Evolutionary conservation across 345 rosid species (phyloP), one percentile per base, ranked within the genome.

Genomic region (Mercurialis annua): DNA sequence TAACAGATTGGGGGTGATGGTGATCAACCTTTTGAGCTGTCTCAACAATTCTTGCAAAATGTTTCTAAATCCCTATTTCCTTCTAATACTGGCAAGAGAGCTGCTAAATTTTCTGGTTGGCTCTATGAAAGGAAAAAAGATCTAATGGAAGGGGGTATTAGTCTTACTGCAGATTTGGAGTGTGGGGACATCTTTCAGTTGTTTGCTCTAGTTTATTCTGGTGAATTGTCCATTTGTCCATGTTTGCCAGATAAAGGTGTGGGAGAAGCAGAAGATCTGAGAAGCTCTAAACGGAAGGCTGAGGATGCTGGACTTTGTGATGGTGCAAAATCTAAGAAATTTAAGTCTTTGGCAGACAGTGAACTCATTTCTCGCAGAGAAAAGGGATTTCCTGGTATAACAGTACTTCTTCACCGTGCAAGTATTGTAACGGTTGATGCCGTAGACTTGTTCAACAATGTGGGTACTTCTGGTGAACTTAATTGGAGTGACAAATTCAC

Each of bases 371-470:
- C 89, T 60, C 95, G 97, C 23, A 81, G 88, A 57, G 99, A 84
- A 77, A 94, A 94, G 78, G 99, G 99, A 21, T 94, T 89, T 78
- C 99, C 99, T 61, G 96, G 97, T 61, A 84, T 94, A 65, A 64
- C 64, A 70, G 84, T 91, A 29, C 82, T 78, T 71, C 65, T 89
- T 59, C 78, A 66, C 34, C 83, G 88, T 59, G 79, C 78, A 66
- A 71, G 70, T 51, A 53, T 90, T 65, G 75, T 57, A 51, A 73
- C 80, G 20, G 71, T 81, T 62, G 67, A 73, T 52, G 70, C 85
- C 59, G 33, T 91, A 51, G 89, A 85, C 47, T 68, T 86, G 73
- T 81, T 85, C 73, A 85, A 76, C 66, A 77, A 80, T 70, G 75
- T 67, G 68, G 79, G 64, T 54, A 72, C 79, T 76, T 24, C 36